Evolutionary conservation across 164 flowering plant species (phyloP), one percentile per base, ranked within the genome.

Genomic region (Magnolia officinalis): DNA sequence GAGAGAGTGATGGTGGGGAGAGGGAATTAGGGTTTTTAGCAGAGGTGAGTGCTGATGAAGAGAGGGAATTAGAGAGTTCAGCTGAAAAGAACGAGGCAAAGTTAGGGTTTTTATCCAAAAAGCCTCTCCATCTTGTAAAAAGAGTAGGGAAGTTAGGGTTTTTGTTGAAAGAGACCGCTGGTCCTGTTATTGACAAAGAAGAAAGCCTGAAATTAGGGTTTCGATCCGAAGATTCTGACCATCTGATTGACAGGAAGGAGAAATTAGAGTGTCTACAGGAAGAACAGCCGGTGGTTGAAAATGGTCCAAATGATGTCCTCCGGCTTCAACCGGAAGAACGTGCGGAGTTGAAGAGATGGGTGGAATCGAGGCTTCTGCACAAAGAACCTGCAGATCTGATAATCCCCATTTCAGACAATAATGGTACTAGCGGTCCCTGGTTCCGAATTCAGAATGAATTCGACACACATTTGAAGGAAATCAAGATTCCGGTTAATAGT

Each of bases 321-420:
- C 6, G 45, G 45, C 45, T 37, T 37, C 45, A 37, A 37, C 45
- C 45, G 0, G 45, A 37, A 31, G 71, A 68, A 13, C 50, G 1
- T 65, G 68, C 16, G 9, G 11, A 11, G 24, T 8, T 8, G 68
- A 23, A 24, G 13, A 23, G 24, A 65, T 23, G 68, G 31, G 65
- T 18, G 21, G 26, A 66, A 24, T 13, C 70, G 2, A 37, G 16
- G 29, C 20, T 18, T 31, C 14, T 68, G 49, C 31, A 14, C 18
- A 49, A 16, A 68, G 31, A 68, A 7, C 92, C 95, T 19, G 93
- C 97, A 1, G 97, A 95, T 84, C 79, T 88, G 86, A 83, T 93
- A 1, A 80, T 95, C 21, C 98, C 97, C 10, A 73, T 92, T 29
- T 85, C 89, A 2, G 80, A 76, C 16, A 50, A 37, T 37, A 37